Evolutionary conservation across 164 flowering plant genomes (phyloP), one percentile per base, ranked within the genome.

Genomic region (Malania oleifera): DNA sequence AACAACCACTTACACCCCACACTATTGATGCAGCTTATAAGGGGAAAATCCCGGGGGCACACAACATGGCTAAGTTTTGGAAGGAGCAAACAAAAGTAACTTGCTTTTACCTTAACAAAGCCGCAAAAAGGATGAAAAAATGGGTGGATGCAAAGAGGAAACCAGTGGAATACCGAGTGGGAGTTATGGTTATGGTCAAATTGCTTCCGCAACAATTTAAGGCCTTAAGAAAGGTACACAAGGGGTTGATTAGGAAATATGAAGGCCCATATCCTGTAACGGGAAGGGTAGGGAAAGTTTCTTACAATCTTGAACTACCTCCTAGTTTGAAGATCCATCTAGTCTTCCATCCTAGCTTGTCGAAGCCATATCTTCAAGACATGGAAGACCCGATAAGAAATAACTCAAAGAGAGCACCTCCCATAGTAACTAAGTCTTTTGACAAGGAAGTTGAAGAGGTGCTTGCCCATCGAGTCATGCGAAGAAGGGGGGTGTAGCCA

Each of bases 71-170:
- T n/a, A n/a, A n/a, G n/a, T n/a, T n/a, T 29, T 58, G 52, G 61
- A 14, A 58, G 3, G 43, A 46, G n/a, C 51, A 28, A 46, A 0
- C 24, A 0, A 41, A 27, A 11, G 9, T 45, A 5, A 39, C 52
- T 23, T 51, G 27, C 6, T n/a, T 40, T 11, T 41, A 41, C 26
- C 48, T 58, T 0, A 49, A 56, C 12, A 56, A 56, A 22, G 35
- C 50, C 10, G 34, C 31, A 5, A 56, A 22, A 13, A 39, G 17
- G 25, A 56, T 56, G 60, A 56, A 56, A 22, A 56, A 56, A 15
- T 56, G 60, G 60, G 50, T 49, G 1, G 60, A 41, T 22, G 24
- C 24, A 15, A 40, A 41, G 17, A 10, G 35, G 15, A 14, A 35
- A 22, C 22, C 41, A 3, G 0, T 17, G 12, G 49, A 56, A n/a